Evolutionary conservation across 108 stramenopile genomes (phyloP), one percentile per base, ranked within the genome.

Genomic region (Phaeodactylum tricornutum): DNA sequence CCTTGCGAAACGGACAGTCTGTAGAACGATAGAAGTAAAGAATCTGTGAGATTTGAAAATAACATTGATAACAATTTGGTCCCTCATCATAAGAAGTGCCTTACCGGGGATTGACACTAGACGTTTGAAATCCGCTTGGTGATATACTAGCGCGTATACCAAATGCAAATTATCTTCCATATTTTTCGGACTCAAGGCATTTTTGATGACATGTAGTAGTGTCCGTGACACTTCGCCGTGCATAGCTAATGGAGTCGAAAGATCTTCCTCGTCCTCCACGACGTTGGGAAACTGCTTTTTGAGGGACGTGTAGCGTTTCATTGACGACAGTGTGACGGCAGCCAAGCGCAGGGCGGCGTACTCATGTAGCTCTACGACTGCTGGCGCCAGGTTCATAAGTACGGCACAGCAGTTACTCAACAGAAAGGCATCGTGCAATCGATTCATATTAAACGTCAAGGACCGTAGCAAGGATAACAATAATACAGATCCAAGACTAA

Each of bases 381-480:
- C 58, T 7, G 81, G 76, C 19, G 80, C 63, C 14, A 89, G 38
- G 50, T 89, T 89, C 53, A 74, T 36, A 33, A 89, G 50, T 8
- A 84, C 74, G 3, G 87, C 87, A 47, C 72, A 77, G 46, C 80
- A 82, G 37, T 89, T 89, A 64, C 80, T 82, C 66, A 89, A 41
- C 2, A 89, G 55, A 55, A 84, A 89, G 26, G 59, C 59, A 53
- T 89, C 87, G 14, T 72, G 65, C 0, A 84, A 52, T 2, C 75
- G 70, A 36, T 77, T 76, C 40, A 89, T 59, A 21, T 74, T 82
- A 59, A 81, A 84, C 11, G 77, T 64, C 12, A 84, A 54, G n/a
- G 62, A 68, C 40, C 82, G 75, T 11, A 89, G 50, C 50, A 84
- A 47, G 3, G 73, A 64, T 58, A 89, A 41, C 0, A 89, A 31